phyloP scores from a whole-genome alignment of 495 filamentous ascomycete genomes.

The Evansstolkia leycettana region DNA sequence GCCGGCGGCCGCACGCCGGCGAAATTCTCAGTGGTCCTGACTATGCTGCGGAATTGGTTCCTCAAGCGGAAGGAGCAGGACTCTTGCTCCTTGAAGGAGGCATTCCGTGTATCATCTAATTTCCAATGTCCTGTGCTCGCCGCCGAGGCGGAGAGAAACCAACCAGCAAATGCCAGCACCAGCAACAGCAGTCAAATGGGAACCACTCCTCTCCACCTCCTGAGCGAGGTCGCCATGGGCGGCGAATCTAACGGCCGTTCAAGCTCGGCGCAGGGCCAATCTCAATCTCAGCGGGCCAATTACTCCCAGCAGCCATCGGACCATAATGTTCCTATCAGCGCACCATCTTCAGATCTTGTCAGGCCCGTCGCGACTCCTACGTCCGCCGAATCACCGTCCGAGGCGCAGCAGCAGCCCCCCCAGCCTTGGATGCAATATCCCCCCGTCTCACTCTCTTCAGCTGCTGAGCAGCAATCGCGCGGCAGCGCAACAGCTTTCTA shows the following conservation, averaged over 20 bases:
- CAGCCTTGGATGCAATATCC: neutral
- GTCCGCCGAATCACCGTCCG: neutral
- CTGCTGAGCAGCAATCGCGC: neutral
- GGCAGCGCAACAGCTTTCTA: neutral
- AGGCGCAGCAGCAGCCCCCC: constrained; percentile 2
- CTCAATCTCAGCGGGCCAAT: neutral
- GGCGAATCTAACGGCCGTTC: constrained; percentile 20
- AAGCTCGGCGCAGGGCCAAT: constrained; percentile 2
- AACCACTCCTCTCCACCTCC: constrained; percentile 48
- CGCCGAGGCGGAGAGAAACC: constrained; percentile 4
- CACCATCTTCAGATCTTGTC: too few relatives aligned
- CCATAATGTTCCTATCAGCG: too few relatives aligned
- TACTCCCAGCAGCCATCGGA: constrained; percentile 4
- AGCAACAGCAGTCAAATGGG: constrained; percentile 5
- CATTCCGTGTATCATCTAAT: constrained; percentile 10
- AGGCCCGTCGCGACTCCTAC: too few relatives aligned
- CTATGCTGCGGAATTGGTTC: constrained; percentile 66
- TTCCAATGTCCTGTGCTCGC: constrained; percentile 3
- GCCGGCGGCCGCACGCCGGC: constrained; percentile 56
- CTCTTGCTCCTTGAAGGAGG: constrained; percentile 15
- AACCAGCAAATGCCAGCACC: neutral
- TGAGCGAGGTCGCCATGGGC: constrained; percentile 57
- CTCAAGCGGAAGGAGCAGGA: constrained; percentile 32
- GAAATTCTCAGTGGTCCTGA: constrained; percentile 66
- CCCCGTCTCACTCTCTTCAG: neutral